Percentiles rank a stretch among this genome's conserved stretches.
phyloP scores from a whole-genome alignment of 495 filamentous ascomycete genomes.

The Aspergillus leporis region DNA sequence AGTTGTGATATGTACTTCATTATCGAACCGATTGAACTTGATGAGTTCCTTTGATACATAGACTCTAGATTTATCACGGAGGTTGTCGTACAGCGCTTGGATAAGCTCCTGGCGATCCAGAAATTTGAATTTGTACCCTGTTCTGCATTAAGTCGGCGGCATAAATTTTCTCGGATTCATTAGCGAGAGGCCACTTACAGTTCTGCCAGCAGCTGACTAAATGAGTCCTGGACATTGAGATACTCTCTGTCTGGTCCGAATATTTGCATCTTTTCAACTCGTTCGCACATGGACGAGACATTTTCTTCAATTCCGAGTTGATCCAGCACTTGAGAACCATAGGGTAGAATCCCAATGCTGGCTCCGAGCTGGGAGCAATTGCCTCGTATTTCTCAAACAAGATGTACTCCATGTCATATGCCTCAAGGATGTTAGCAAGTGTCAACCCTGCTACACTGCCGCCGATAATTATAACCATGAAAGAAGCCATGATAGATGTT shows the following conservation, averaged over 20 bases:
- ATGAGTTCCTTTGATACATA: slow-evolving; percentile 10
- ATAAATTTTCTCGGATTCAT: neutral
- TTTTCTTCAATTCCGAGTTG: slow-evolving; percentile 17
- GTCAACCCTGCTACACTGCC: slow-evolving; percentile 51
- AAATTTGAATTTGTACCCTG: slow-evolving; percentile 20
- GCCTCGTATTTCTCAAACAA: slow-evolving; percentile 17
- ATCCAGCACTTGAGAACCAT: slow-evolving; percentile 20
- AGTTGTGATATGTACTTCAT: slow-evolving; percentile 12
- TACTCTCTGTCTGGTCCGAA: slow-evolving; percentile 4
- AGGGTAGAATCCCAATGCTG: slow-evolving; percentile 16
- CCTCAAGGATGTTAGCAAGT: slow-evolving; percentile 20
- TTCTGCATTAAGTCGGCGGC: slow-evolving; percentile 4
- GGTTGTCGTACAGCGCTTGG: slow-evolving; percentile 20
- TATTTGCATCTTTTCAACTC: neutral
- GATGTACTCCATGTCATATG: slow-evolving; percentile 18
- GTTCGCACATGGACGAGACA: neutral
- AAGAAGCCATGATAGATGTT: neutral
- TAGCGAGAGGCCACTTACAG: neutral
- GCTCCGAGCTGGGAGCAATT: slow-evolving; percentile 15
- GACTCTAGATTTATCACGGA: slow-evolving; percentile 19
- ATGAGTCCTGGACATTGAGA: slow-evolving; percentile 15
- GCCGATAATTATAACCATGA: slow-evolving; percentile 29
- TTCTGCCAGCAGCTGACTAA: neutral
- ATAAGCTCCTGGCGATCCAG: slow-evolving; percentile 32
- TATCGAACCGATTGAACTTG: slow-evolving; percentile 12